Percentiles rank a stretch among this genome's conserved stretches.
phyloP scores from a whole-genome alignment of 148 eudicot genomes.

The Dianthus caryophyllus region DNA sequence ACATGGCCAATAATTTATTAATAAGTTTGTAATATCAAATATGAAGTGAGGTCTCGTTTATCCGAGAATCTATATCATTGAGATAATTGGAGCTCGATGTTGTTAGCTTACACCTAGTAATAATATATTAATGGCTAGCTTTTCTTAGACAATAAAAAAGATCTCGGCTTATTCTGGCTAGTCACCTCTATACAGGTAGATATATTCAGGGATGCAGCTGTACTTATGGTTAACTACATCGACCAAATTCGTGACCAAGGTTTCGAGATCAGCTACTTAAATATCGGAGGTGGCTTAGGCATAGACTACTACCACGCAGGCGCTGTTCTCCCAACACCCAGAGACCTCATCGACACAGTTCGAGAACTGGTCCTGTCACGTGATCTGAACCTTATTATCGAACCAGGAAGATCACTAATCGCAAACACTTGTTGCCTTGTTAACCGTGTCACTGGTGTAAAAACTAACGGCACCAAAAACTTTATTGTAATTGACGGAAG shows the following conservation, averaged over 20 bases:
- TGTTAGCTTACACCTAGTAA: background rate
- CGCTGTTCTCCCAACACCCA: conserved; percentile 81
- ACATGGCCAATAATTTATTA: background rate
- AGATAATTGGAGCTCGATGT: background rate
- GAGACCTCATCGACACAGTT: conserved; percentile 84
- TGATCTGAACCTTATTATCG: conserved; percentile 80
- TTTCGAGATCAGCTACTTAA: conserved; percentile 75
- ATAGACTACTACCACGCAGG: conserved; percentile 88
- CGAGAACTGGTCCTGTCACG: conserved; percentile 77
- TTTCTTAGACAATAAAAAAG: too few species aligned
- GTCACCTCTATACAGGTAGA: conserved; percentile 53
- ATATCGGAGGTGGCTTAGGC: conserved; percentile 97
- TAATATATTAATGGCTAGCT: background rate
- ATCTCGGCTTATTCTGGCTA: too few species aligned
- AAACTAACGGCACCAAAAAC: conserved; percentile 89
- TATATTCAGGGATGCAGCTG: conserved; percentile 91
- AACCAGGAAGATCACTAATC: conserved; percentile 92
- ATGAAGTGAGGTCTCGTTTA: background rate
- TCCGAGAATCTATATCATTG: background rate
- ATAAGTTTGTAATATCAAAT: background rate
- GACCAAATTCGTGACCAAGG: conserved; percentile 89
- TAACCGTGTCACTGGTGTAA: conserved; percentile 91
- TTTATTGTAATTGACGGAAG: conserved; percentile 93
- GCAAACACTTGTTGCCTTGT: conserved; percentile 95
- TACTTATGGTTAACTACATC: conserved; percentile 79